Evolutionary conservation across 257 asterid species (phyloP).

Genomic region (Capsicum baccatum): DNA sequence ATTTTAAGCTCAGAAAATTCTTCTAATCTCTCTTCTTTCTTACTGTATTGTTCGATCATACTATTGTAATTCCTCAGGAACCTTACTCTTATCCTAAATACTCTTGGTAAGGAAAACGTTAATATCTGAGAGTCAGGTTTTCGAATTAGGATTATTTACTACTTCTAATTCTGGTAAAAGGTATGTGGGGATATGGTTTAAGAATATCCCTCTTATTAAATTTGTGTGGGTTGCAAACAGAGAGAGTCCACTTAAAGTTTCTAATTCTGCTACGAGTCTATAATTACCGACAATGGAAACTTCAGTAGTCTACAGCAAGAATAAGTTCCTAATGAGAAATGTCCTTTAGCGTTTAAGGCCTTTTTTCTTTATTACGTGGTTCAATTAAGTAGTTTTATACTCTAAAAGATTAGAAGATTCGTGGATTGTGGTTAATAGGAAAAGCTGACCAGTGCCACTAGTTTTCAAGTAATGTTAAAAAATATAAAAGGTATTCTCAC

Average conservation of each 20-base stretch:
- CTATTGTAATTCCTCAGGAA: slow-evolving; percentile 38
- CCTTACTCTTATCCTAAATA: slow-evolving; percentile 43
- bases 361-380: neutral
- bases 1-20: neutral
- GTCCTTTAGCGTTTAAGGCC: neutral
- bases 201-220: slow-evolving; percentile 31
- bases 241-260: slow-evolving; percentile 29
- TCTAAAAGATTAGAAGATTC: neutral
- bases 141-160: slow-evolving; percentile 75
- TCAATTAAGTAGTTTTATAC: neutral
- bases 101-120: slow-evolving; percentile 49
- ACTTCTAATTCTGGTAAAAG: slow-evolving; percentile 37
- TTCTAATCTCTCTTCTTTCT: neutral
- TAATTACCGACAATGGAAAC: slow-evolving; percentile 33
- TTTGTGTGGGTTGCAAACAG: slow-evolving; percentile 40
- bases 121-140: slow-evolving; percentile 48
- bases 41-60: neutral
- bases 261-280: slow-evolving; percentile 28
- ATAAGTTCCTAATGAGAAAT: neutral
- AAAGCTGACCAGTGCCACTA: neutral
- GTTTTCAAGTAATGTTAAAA: neutral
- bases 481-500: neutral
- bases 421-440: neutral
- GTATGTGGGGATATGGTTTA: slow-evolving; percentile 81
- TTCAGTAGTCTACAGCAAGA: neutral